Evolutionary conservation across 208 protist genomes (phyloP), one percentile per base, ranked within the genome.

Genomic region (Wallacemonas sp.): DNA sequence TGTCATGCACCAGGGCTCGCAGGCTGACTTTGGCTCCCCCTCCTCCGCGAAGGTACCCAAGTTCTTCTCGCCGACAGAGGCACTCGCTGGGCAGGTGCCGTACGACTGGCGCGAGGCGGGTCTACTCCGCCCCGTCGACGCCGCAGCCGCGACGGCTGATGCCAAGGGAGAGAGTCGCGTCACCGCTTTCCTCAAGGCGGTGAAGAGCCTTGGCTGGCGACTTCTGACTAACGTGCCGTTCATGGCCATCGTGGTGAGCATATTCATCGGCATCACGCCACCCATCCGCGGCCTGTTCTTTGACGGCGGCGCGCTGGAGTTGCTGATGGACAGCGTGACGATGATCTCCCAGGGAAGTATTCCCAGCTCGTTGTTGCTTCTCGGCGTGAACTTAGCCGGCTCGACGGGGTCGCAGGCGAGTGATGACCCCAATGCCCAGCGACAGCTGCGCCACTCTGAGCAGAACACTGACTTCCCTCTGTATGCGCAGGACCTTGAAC

Each of bases 181-280:
- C 41, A 34, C 5, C 5, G 3, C 3, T n/a, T n/a, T n/a, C n/a
- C n/a, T n/a, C n/a, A n/a, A n/a, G n/a, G 22, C 24, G 4, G 33
- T 21, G n/a, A 19, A 52, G 13, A 19, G 33, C n/a, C 8, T 64
- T 21, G 4, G 6, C n/a, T 24, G n/a, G 3, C 37, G 17, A 8
- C 29, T 78, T 1, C 17, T 75, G 22, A 21, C 38, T 15, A 78
- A 60, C 38, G 39, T 38, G 12, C 60, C 76, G 9, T 72, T 78
- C 57, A 71, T 62, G n/a, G 68, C 76, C 27, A 57, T 76, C 2
- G 13, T 82, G n/a, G 32, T 64, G 1, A 67, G 71, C 30, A 38
- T 82, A 41, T 24, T 74, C 15, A 71, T 82, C 37, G 71, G 71
- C 33, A 6, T 82, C 13, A 58, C 63, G 2, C 74, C 79, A 38